Evolutionary conservation across 306 rosid species (phyloP).

Genomic region (Astragalus membranaceus): DNA sequence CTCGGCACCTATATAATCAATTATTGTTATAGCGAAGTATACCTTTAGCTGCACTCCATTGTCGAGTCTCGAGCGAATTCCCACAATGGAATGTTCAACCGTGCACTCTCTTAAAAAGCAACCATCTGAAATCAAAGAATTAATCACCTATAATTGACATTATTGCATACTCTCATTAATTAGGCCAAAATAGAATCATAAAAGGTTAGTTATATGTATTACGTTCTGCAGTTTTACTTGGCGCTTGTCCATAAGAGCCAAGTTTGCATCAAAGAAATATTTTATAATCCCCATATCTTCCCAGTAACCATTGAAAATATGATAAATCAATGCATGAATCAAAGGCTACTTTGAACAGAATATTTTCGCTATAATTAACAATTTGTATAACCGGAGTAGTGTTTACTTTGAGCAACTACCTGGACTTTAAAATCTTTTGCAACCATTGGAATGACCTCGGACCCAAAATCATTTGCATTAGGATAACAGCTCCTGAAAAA

Average conservation of each 20-base stretch:
- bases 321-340: slow-evolving; percentile 4
- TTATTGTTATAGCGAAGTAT: background rate
- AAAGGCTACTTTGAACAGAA: slow-evolving; percentile 1
- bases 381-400: too few species aligned
- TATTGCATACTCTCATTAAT: slow-evolving; percentile 27
- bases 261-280: slow-evolving; percentile 49
- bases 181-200: slow-evolving; percentile 19
- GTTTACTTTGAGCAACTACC: slow-evolving; percentile 22
- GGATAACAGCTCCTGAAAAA: slow-evolving; percentile 32
- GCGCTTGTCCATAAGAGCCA: slow-evolving; percentile 41
- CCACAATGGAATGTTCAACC: too few species aligned
- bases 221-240: slow-evolving; percentile 23
- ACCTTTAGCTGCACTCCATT: too few species aligned
- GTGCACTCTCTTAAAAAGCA: too few species aligned
- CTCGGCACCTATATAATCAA: background rate
- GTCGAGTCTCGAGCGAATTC: too few species aligned
- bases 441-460: slow-evolving; percentile 48
- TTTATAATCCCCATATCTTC: slow-evolving; percentile 53
- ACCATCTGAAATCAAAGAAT: slow-evolving; percentile 54
- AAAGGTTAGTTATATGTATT: background rate
- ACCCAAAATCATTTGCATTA: too few species aligned
- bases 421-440: slow-evolving; percentile 42
- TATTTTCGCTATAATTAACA: background rate
- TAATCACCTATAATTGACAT: slow-evolving; percentile 34
- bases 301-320: slow-evolving; percentile 44